Evolutionary conservation across 768 basidiomycete genomes (phyloP).

Genomic region (Suillus lakei): DNA sequence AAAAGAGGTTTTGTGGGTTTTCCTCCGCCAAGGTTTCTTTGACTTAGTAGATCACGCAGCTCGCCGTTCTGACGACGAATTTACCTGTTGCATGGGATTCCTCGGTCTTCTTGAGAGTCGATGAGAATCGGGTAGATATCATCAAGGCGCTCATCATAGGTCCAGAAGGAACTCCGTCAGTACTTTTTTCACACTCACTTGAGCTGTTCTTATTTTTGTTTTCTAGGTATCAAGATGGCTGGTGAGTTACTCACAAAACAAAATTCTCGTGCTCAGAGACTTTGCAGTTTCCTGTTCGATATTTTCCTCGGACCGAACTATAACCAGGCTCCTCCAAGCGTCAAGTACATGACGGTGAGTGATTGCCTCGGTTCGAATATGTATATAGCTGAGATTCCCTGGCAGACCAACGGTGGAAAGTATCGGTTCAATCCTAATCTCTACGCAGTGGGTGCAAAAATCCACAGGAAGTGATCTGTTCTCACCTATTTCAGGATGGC

Average conservation of each 20-base stretch:
- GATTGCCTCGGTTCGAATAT: not conserved
- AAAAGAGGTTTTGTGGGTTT: conserved; percentile 71
- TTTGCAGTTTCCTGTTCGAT: conserved; percentile 74
- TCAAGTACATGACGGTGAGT: conserved; percentile 67
- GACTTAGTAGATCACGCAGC: conserved; percentile 47
- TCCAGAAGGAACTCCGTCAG: conserved; percentile 92
- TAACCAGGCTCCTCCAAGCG: conserved; percentile 82
- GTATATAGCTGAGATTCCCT: not conserved
- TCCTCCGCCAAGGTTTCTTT: conserved; percentile 10
- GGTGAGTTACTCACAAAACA: conserved; percentile 49
- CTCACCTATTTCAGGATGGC: conserved; percentile 60
- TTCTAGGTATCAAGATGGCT: conserved; percentile 86
- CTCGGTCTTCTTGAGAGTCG: conserved; percentile 90
- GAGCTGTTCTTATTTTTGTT: conserved; percentile 13
- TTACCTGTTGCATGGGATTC: conserved; percentile 96
- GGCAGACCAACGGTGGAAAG: conserved; percentile 84
- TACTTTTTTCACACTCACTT: conserved; percentile 18
- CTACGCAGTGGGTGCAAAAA: conserved; percentile 67
- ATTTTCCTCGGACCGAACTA: conserved; percentile 91
- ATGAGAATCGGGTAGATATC: conserved; percentile 89
- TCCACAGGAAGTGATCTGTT: not conserved
- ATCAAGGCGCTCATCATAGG: conserved; percentile 94
- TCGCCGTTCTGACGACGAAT: conserved; percentile 92
- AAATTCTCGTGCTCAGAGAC: conserved; percentile 7
- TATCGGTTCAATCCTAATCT: conserved; percentile 94